phyloP scores from a whole-genome alignment of 1,284 basidiomycete species.

The Paramarasmius palmivorus region DNA sequence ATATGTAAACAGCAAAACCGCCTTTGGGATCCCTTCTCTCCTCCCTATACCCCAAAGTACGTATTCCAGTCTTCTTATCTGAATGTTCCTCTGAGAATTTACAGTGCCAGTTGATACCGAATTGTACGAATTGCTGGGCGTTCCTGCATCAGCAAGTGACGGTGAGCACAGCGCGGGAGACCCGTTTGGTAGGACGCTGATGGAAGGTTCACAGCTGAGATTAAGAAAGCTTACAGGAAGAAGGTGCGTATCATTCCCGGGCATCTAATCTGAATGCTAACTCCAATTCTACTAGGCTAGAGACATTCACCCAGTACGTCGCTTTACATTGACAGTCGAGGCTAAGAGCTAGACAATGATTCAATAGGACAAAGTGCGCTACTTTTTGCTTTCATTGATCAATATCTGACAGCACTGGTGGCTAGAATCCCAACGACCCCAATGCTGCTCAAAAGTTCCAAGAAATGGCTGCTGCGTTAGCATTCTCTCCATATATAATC shows the following conservation, averaged over 20 bases:
- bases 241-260: conserved; percentile 55
- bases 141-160: conserved; percentile 68
- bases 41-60: neutral
- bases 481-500: conserved; percentile 21
- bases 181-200: conserved; percentile 5
- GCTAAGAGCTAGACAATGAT: conserved; percentile 4
- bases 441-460: conserved; percentile 82
- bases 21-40: conserved; percentile 12
- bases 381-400: conserved; percentile 2
- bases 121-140: conserved; percentile 81
- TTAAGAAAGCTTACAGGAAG: conserved; percentile 91
- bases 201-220: conserved; percentile 56
- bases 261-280: conserved; percentile 20
- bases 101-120: conserved; percentile 74
- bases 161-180: conserved; percentile 40
- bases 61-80: neutral
- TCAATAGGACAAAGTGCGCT: conserved; percentile 62
- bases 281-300: conserved; percentile 60
- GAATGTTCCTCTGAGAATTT: neutral
- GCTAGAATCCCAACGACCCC: conserved; percentile 79
- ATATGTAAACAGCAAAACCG: conserved; percentile 2
- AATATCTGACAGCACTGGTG: conserved; percentile 19
- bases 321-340: conserved; percentile 7
- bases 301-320: conserved; percentile 85
- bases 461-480: conserved; percentile 84